Conservation (phyloP, 306 rosid genomes). For the Sesbania bispinosa region DNA sequence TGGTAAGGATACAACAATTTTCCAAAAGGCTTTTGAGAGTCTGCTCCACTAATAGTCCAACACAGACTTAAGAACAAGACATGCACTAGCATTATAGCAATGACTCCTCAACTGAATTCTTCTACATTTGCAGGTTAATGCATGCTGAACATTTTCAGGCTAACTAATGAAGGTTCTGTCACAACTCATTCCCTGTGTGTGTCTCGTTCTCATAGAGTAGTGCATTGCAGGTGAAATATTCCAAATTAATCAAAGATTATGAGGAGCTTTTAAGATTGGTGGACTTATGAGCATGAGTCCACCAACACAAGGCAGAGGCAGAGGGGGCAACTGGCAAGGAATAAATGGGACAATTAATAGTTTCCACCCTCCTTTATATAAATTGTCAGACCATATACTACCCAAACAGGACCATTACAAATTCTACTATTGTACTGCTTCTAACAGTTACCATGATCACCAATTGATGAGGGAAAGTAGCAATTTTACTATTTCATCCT, state of each 20-base stretch:
- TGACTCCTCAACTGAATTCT: no score
- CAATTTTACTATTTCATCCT: not conserved
- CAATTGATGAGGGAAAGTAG: not conserved
- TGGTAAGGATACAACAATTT: no score
- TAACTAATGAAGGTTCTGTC: not conserved
- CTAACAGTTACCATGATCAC: not conserved
- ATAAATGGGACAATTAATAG: conserved; percentile 23
- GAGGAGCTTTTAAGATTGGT: not conserved
- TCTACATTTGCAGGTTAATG: not conserved
- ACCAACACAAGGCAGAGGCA: not conserved
- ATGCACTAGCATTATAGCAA: not conserved
- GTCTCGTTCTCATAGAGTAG: not conserved
- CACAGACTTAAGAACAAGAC: not conserved
- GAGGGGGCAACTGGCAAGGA: not conserved
- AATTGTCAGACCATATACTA: conserved; percentile 4
- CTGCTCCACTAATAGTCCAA: no score
- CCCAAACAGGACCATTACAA: not conserved
- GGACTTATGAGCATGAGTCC: no score
- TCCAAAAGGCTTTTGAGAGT: no score
- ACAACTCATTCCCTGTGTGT: not conserved
- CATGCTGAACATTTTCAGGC: not conserved
- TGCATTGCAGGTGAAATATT: not conserved
- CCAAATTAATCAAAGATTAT: not conserved
- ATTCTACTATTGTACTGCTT: not conserved
- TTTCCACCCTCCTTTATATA: not conserved